Percentiles rank a stretch among this genome's conserved stretches.
These are phyloP conservation scores for Tilletiopsis washingtonensis DNA, from an alignment of 1,284 basidiomycete species.

Conservation along the genomic window DNA sequence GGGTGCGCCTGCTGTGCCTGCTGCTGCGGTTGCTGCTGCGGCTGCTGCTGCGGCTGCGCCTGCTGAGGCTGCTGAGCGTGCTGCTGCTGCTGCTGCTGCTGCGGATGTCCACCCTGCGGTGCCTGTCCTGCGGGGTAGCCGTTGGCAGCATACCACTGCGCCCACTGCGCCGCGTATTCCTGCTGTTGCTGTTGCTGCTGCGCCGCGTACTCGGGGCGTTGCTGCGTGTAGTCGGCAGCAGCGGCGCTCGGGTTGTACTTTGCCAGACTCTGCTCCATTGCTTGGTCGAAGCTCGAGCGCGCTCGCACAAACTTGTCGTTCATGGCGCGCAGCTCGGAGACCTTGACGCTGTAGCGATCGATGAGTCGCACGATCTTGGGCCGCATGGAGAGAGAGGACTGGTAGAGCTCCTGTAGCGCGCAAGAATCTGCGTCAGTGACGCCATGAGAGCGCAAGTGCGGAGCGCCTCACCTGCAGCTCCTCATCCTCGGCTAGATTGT, in stretches of 20 bases:
- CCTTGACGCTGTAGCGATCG: constrained; percentile 66
- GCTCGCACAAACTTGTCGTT: constrained; percentile 80
- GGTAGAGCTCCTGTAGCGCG: constrained; percentile 68
- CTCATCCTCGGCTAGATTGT: constrained; percentile 76
- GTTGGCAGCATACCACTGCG: constrained; percentile 6
- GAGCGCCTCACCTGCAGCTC: constrained; percentile 67
- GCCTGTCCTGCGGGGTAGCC: constrained; percentile 9
- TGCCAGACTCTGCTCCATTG: constrained; percentile 82
- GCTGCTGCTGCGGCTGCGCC: constrained; percentile 13
- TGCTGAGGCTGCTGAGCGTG: not conserved
- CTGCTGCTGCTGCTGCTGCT: constrained; percentile 4
- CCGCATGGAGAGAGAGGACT: constrained; percentile 75
- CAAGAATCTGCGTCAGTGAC: constrained; percentile 2
- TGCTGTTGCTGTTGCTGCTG: constrained; percentile 7
- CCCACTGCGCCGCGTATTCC: constrained; percentile 8
- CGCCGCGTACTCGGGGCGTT: constrained; percentile 7
- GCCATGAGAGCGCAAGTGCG: not conserved
- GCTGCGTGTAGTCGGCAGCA: constrained; percentile 5
- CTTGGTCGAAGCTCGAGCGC: constrained; percentile 70
- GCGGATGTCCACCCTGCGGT: no score
- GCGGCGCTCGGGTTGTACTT: constrained; percentile 53
- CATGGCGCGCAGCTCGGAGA: constrained; percentile 69
- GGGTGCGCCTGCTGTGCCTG: constrained; percentile 8
- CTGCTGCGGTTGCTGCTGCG: constrained; percentile 27
- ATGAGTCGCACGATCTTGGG: constrained; percentile 94